Base-by-base conservation (phyloP, 192 early-diverging fungal genomes). In the Oehlia diaphana region DNA sequence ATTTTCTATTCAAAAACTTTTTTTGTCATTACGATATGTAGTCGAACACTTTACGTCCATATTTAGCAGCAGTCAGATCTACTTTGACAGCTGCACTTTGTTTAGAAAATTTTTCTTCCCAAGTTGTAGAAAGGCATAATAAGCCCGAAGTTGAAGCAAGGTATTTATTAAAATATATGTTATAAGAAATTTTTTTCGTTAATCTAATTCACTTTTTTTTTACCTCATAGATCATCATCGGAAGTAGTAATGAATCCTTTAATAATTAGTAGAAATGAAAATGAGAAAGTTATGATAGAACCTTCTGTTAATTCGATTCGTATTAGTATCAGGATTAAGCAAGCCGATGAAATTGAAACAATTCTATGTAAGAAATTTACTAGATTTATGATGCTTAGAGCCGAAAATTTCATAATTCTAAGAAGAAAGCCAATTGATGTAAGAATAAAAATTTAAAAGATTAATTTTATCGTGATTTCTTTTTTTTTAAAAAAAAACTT, bases 41-140 rank as follows among this genome's bases (percentile, higher is more conserved):
- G 97, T 96, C 97, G 42, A 98, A 98, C 85, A 99, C 97, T 8
- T 93, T 99, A 63, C 93, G 94, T 72, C 96, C 97, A 62, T 99
- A 99, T 80, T 92, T 99, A 42, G 91, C 91, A 62, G 97, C 97
- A 50, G 96, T 98, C 12, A 94, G 96, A 61, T 92, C 95, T 47
- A 96, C 96, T 63, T 86, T 98, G 67, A 97, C 95, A 19, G 97
- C 97, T 14, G 95, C 96, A 2, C 86, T 99, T 82, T 99, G 97
- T 78, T 86, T 99, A 26, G 96, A 97, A 84, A 99, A 98, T 89
- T 99, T 99, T 87, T 92, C 95, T 26, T 99, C 97, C 44, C 96
- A 99, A 82, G 92, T 96, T 14, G 96, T 96, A 31, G 97, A 99
- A 81, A 89, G 97, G 79, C 97, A 99, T 91, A 99, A 99, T 84